Evolutionary conservation across 2,329 filamentous ascomycete species (phyloP).

Genomic region (Simplicillium aogashimaense): DNA sequence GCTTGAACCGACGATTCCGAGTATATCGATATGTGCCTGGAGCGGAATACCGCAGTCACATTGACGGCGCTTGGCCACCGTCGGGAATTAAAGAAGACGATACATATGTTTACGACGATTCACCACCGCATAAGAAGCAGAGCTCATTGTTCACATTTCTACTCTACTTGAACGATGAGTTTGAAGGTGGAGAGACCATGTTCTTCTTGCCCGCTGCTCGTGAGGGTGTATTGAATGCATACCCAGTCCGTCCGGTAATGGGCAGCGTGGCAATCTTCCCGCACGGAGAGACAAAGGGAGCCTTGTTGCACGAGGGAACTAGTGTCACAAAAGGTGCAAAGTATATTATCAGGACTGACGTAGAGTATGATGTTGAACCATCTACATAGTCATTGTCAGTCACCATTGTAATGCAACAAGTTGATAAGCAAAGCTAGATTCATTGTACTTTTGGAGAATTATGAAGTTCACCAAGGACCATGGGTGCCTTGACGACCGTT

Average conservation of each 20-base stretch:
- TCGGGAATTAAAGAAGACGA: conserved; percentile 49
- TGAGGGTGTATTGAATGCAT: conserved; percentile 59
- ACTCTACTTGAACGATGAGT: conserved; percentile 62
- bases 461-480: too few species aligned
- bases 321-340: conserved; percentile 57
- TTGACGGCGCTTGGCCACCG: conserved; percentile 64
- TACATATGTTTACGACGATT: conserved; percentile 57
- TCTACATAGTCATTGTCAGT: background rate
- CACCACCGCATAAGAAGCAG: conserved; percentile 47
- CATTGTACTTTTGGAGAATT: too few species aligned
- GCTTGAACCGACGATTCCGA: conserved; percentile 59
- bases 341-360: conserved; percentile 63
- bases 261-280: conserved; percentile 60
- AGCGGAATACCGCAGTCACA: conserved; percentile 62
- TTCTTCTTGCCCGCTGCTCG: conserved; percentile 57
- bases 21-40: conserved; percentile 66
- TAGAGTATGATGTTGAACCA: conserved; percentile 55
- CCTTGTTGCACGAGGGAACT: conserved; percentile 59
- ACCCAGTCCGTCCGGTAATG: conserved; percentile 59
- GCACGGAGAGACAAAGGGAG: conserved; percentile 56
- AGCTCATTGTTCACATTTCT: conserved; percentile 61
- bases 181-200: conserved; percentile 61
- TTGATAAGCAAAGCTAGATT: too few species aligned
- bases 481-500: too few species aligned
- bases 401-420: too few species aligned